Percentiles rank a stretch among this genome's conserved stretches.
These are phyloP conservation scores for Ophiosphaerella herpotricha DNA, from an alignment of 2,329 filamentous ascomycete species.

Conservation along the genomic window DNA sequence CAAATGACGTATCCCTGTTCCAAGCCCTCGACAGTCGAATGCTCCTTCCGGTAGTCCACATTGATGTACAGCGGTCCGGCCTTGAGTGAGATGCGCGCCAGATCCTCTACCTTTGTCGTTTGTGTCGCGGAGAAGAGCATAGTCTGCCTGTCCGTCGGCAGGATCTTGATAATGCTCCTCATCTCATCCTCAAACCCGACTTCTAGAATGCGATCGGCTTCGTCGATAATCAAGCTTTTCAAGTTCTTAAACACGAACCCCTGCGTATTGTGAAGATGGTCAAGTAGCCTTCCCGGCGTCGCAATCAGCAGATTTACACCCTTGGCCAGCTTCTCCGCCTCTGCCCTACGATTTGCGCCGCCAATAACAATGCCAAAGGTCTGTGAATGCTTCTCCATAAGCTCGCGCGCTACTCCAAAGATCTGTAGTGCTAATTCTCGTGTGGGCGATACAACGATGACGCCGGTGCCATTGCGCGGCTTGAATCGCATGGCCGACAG, in stretches of 20 bases:
- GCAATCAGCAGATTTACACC: conserved; percentile 94
- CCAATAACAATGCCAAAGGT: conserved; percentile 97
- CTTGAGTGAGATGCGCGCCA: conserved; percentile 89
- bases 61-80: conserved; percentile 96
- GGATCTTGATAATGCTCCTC: conserved; percentile 92
- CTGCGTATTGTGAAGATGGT: conserved; percentile 91
- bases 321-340: conserved; percentile 91
- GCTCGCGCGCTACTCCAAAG: conserved; percentile 89
- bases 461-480: conserved; percentile 82
- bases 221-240: conserved; percentile 90
- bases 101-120: conserved; percentile 97
- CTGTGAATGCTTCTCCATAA: conserved; percentile 92
- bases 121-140: conserved; percentile 99
- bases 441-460: conserved; percentile 90
- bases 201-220: conserved; percentile 94
- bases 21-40: conserved; percentile 88
- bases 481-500: conserved; percentile 89
- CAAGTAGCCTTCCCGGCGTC: conserved; percentile 87
- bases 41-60: conserved; percentile 86
- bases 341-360: conserved; percentile 85
- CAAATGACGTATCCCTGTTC: conserved; percentile 97
- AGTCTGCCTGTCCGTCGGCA: conserved; percentile 84
- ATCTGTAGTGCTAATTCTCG: conserved; percentile 94
- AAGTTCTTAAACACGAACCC: conserved; percentile 92
- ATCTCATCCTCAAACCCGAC: conserved; percentile 99